Conservation (phyloP, 306 rosid genomes). For the Boehmeria nivea region DNA sequence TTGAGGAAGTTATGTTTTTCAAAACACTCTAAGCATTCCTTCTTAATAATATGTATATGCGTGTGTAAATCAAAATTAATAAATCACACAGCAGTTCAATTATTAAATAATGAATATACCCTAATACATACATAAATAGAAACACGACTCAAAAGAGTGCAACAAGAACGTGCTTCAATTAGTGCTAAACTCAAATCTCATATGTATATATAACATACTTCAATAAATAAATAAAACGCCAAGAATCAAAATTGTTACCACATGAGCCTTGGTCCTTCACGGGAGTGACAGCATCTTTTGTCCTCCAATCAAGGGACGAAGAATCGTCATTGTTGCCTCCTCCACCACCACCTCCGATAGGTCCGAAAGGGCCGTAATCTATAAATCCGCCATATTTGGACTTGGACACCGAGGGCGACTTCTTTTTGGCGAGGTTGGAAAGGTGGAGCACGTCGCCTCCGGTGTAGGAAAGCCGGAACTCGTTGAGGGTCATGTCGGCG, state of each 20-base stretch:
- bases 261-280: constrained; percentile 30
- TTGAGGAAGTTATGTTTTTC: too few species aligned
- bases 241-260: neutral
- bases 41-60: too few species aligned
- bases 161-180: too few species aligned
- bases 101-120: too few species aligned
- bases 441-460: neutral
- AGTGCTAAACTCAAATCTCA: neutral
- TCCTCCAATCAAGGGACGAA: constrained; percentile 30
- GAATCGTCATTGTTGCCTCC: neutral
- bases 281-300: constrained; percentile 35
- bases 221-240: neutral
- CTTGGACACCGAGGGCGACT: neutral
- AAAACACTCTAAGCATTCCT: too few species aligned
- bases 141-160: too few species aligned
- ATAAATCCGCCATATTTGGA: neutral
- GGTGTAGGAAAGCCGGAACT: constrained; percentile 3
- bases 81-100: too few species aligned
- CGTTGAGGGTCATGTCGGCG: constrained; percentile 26
- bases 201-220: neutral
- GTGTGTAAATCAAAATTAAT: too few species aligned
- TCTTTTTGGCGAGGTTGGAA: neutral
- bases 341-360: neutral
- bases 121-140: too few species aligned
- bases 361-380: too few species aligned